Percentiles rank a stretch among this genome's conserved stretches.
phyloP scores from a whole-genome alignment of 1,284 basidiomycete genomes.

The Fistulina hepatica region DNA sequence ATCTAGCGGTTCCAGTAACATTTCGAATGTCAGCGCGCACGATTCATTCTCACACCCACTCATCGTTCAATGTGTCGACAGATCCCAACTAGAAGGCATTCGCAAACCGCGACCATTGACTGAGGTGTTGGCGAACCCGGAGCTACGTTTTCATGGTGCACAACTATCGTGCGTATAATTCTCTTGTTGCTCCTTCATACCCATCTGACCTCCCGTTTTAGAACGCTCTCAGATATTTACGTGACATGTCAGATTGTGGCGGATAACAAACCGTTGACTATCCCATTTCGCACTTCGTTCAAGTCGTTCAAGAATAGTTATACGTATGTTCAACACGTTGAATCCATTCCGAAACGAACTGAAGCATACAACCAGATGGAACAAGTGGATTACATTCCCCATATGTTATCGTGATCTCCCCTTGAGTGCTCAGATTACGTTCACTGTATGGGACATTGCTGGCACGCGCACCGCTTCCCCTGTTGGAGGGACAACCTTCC shows the following conservation, averaged over 20 bases:
- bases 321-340: conserved; percentile 36
- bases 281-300: conserved; percentile 85
- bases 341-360: conserved; percentile 5
- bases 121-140: conserved; percentile 68
- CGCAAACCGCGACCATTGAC: conserved; percentile 61
- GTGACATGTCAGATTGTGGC: conserved; percentile 86
- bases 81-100: conserved; percentile 77
- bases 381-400: conserved; percentile 86
- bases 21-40: conserved; percentile 64
- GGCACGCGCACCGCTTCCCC: conserved; percentile 65
- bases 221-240: conserved; percentile 81
- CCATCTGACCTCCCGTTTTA: conserved; percentile 24
- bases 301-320: conserved; percentile 83
- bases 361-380: conserved; percentile 59
- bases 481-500: conserved; percentile 85
- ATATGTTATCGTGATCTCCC: conserved; percentile 89
- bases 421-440: conserved; percentile 77
- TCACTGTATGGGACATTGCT: conserved; percentile 92
- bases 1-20: conserved; percentile 78
- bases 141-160: conserved; percentile 67
- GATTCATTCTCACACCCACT: neutral
- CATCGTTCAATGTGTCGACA: conserved; percentile 21
- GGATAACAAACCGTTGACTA: conserved; percentile 87
- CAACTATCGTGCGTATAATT: conserved; percentile 68
- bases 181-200: conserved; percentile 4